phyloP scores from a whole-genome alignment of 805 yeast species.

The Wickerhamomyces chambardii region DNA sequence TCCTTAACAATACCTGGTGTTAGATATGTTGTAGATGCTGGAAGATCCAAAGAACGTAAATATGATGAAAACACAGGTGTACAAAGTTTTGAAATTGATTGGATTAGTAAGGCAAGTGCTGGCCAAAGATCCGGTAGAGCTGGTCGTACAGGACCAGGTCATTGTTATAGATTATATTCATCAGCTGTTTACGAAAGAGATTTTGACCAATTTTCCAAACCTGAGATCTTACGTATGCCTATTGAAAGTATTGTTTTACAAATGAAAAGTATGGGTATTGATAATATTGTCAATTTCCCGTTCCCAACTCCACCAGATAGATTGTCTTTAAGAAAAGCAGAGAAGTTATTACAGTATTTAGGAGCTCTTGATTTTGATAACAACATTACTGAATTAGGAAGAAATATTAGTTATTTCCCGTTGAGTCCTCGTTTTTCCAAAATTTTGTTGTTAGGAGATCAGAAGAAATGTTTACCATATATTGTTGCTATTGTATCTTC shows the following conservation, averaged over 20 bases:
- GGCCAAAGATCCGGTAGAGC: constrained; percentile 96
- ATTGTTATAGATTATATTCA: constrained; percentile 84
- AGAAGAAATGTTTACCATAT: constrained; percentile 76
- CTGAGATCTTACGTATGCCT: constrained; percentile 93
- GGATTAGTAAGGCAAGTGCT: constrained; percentile 95
- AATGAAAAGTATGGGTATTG: constrained; percentile 97
- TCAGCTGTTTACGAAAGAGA: constrained; percentile 90
- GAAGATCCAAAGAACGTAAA: constrained; percentile 84
- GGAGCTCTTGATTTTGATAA: constrained; percentile 64
- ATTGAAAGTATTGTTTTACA: constrained; percentile 91
- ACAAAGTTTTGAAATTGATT: constrained; percentile 83
- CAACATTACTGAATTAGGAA: constrained; percentile 69
- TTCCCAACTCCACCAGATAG: constrained; percentile 91
- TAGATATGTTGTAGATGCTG: constrained; percentile 91
- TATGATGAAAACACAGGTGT: constrained; percentile 81
- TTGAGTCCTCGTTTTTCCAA: constrained; percentile 90
- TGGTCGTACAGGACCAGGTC: constrained; percentile 98
- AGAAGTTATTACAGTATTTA: constrained; percentile 53
- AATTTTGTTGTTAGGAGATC: constrained; percentile 82
- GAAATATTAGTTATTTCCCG: constrained; percentile 84
- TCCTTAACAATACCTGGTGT: constrained; percentile 95
- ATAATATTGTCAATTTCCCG: constrained; percentile 84
- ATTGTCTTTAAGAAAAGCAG: constrained; percentile 49
- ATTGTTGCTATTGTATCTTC: constrained; percentile 90
- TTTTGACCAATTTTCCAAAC: constrained; percentile 73